Base-by-base conservation (phyloP, 441 rosid genomes). In the Populus trichocarpa region DNA sequence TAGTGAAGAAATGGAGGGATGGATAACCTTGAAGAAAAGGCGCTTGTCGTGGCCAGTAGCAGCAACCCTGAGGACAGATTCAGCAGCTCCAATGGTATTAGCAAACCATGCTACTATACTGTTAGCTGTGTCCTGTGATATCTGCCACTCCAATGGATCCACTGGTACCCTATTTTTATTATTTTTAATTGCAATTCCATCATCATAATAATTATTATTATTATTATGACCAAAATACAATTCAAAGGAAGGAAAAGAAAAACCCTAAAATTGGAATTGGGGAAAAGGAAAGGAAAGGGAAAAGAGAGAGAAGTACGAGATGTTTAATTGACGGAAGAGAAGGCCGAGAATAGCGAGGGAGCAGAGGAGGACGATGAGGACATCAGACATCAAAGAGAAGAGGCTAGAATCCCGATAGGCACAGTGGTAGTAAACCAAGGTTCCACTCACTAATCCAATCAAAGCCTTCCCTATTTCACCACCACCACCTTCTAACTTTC, bases 331-430 rank as follows among this genome's bases (percentile, higher is more conserved):
- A 74, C 97, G 99, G 40, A 94, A 94, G 75, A 96, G 97, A 30
- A 96, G 97, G 81, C 99, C 99, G 69, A 96, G 98, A 77, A 96
- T 92, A 79, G 99, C 99, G 80, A 94, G 97, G 2, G 99, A 94
- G 84, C 93, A 96, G 75, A 96, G 97, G 81, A 94, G 93, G 74
- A 94, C 96, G 80, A 96, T 94, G 82, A 94, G 83, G 76, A 96
- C 97, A 77, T 96, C 98, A 70, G 97, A 84, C 81, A 94, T 81
- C 53, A 94, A 89, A 28, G 99, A 91, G 42, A 96, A 89, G 73
- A 94, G 85, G 78, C 89, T 89, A 14, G 98, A 90, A 75, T 90
- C 89, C 57, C 97, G 86, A 77, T 82, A 89, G 6, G 93, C 97
- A 75, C 99, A 94, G 85, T 96, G 99, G 70, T 93, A 91, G 75